Base-by-base conservation (phyloP, 345 rosid genomes). In the Salix udensis region DNA sequence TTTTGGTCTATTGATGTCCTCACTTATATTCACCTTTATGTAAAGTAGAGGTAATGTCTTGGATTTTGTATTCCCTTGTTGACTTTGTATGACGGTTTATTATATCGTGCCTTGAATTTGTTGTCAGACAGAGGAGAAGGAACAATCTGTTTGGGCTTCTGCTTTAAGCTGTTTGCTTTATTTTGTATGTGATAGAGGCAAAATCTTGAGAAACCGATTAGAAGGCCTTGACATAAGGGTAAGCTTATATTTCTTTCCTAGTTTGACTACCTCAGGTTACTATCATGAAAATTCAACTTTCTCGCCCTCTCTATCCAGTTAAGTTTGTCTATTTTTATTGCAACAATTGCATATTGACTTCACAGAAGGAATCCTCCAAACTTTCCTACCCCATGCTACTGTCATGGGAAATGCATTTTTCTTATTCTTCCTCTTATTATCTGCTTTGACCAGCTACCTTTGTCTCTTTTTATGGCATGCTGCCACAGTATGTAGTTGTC, bases 141-240 rank as follows among this genome's bases (percentile, higher is more conserved):
- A 93, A 84, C 98, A 93, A 81, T 88, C 90, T 80, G 95, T 96
- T 24, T 96, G 99, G 99, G 91, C 98, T 67, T 89, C 99, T 87
- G 95, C 97, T 68, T 84, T 96, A 58, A 96, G 99, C 85, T 93
- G 99, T 86, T 88, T 96, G 70, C 92, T 96, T 70, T 96, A 93
- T 88, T 96, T 96, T 82, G 92, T 93, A 70, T 91, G 92, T 80
- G 97, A 92, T 67, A 87, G 99, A 76, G 95, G 98, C 73, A 93
- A 89, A 84, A 93, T 96, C 77, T 82, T 86, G 85, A 87, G 95
- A 79, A 87, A 84, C 55, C 86, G 88, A 79, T 84, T 96, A 84
- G 87, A 89, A 82, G 99, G 99, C 78, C 98, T 96, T 82, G 99
- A 96, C 87, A 93, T 96, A 81, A 89, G 99, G 93, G 99, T 96